phyloP scores from a whole-genome alignment of 208 protist genomes.

The Kentomonas sorsogonicus region DNA sequence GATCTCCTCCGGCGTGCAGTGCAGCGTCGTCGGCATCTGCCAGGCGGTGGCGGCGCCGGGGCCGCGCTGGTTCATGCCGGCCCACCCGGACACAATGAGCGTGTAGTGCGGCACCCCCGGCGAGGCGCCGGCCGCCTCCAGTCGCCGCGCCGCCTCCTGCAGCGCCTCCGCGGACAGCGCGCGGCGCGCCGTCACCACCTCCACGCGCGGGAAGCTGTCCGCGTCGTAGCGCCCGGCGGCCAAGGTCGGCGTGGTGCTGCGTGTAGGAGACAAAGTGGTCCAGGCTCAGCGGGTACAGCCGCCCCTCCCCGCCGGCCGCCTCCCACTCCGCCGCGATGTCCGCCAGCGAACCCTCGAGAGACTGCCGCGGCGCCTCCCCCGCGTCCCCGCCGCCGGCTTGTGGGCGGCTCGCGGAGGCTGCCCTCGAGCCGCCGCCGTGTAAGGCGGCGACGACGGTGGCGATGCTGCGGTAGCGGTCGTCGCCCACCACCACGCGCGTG shows the following conservation, averaged over 20 bases:
- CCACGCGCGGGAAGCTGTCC: slow-evolving; percentile 32
- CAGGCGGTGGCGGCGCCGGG: slow-evolving; percentile 32
- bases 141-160: slow-evolving; percentile 18
- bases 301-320: slow-evolving; percentile 20
- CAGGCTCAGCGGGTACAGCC: slow-evolving; percentile 28
- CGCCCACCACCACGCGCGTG: slow-evolving; percentile 48
- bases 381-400: no score
- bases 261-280: slow-evolving; percentile 29
- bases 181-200: slow-evolving; percentile 44
- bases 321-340: slow-evolving; percentile 19
- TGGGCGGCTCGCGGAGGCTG: not conserved
- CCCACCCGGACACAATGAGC: slow-evolving; percentile 74
- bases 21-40: slow-evolving; percentile 63
- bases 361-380: no score
- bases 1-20: slow-evolving; percentile 66
- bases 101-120: slow-evolving; percentile 48
- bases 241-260: slow-evolving; percentile 10
- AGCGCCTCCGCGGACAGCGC: slow-evolving; percentile 29
- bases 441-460: slow-evolving; percentile 30
- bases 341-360: not conserved
- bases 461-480: slow-evolving; percentile 41
- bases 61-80: slow-evolving; percentile 25
- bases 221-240: not conserved
- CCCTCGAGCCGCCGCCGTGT: slow-evolving; percentile 12
- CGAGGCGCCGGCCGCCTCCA: slow-evolving; percentile 17